Base-by-base conservation (phyloP, 2,329 filamentous ascomycete species). In the Penicillium decumbens region DNA sequence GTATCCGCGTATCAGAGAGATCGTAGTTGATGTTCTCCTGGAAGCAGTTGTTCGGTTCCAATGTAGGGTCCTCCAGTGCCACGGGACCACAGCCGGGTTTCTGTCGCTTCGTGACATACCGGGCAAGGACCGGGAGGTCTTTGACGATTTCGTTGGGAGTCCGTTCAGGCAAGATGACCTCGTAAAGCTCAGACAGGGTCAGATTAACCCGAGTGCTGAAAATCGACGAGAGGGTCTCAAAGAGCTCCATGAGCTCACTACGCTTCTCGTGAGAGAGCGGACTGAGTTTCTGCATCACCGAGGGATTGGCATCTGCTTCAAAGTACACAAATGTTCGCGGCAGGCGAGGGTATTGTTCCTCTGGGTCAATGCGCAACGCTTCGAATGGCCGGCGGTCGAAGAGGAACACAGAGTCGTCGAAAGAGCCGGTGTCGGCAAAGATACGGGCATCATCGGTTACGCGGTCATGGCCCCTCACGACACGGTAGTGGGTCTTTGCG, bases 321-420 rank as follows among this genome's bases (percentile, higher is more conserved):
- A 72, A 68, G 53, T 69, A 69, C 8, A 71, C 45, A 10, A 72
- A 51, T 0, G 65, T 62, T 6, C 65, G 62, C 6, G 71, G 57
- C 5, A 56, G 52, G 3, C 77, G 73, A 1, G 88, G 89, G 65
- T 77, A 88, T 60, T 89, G 85, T 56, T 95, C 90, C 0, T 77
- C 62, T 0, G 68, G 44, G 4, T 73, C 52, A 2, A 81, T 78
- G 23, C 73, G 67, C 13, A 95, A 73, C 0, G 89, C 87, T 60
- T 95, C 88, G 60, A 81, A 83, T 1, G 75, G 71, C 13, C 90
- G 82, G 1, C 79, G 77, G 66, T 95, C 89, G 82, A 84, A 91
- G 24, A 75, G 60, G 3, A 92, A 67, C 1, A 77, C 59, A 0
- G 82, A 79, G 1, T 66, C 77, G 73, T 43, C 71, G 65, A 59